phyloP scores from a whole-genome alignment of 768 basidiomycete species.

The Amanita exitialis region DNA sequence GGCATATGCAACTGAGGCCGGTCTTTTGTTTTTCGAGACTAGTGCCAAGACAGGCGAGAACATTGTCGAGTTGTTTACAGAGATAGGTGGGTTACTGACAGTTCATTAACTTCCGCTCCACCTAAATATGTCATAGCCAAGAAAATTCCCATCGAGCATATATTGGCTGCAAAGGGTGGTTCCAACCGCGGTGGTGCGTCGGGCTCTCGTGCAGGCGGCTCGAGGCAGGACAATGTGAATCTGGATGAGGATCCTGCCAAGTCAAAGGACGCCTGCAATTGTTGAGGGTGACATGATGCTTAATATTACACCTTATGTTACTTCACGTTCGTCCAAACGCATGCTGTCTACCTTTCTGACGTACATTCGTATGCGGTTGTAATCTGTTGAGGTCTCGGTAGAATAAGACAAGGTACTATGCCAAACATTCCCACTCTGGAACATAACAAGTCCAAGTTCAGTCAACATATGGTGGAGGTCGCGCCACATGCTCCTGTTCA shows the following conservation, averaged over 20 bases:
- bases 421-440: constrained; percentile 1
- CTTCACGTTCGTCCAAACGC: background rate
- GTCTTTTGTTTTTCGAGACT: constrained; percentile 93
- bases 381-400: constrained; percentile 3
- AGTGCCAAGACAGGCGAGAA: constrained; percentile 96
- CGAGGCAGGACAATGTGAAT: constrained; percentile 53
- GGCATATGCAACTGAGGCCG: constrained; percentile 93
- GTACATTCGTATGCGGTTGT: constrained; percentile 2
- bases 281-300: constrained; percentile 33
- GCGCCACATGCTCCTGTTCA: constrained; percentile 41
- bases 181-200: constrained; percentile 52
- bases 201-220: constrained; percentile 38
- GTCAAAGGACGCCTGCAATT: constrained; percentile 73
- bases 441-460: constrained; percentile 14
- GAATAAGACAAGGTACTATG: constrained; percentile 3
- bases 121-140: constrained; percentile 27
- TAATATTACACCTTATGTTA: constrained; percentile 1
- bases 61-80: constrained; percentile 93
- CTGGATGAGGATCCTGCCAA: constrained; percentile 59
- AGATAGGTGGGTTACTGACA: constrained; percentile 65
- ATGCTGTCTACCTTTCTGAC: background rate
- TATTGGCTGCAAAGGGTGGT: constrained; percentile 71
- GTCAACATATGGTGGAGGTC: constrained; percentile 59
- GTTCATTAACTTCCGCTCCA: background rate
- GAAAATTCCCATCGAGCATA: constrained; percentile 81